phyloP scores from a whole-genome alignment of 225 moss, liverwort and hornwort species.

The Climacium dendroides region DNA sequence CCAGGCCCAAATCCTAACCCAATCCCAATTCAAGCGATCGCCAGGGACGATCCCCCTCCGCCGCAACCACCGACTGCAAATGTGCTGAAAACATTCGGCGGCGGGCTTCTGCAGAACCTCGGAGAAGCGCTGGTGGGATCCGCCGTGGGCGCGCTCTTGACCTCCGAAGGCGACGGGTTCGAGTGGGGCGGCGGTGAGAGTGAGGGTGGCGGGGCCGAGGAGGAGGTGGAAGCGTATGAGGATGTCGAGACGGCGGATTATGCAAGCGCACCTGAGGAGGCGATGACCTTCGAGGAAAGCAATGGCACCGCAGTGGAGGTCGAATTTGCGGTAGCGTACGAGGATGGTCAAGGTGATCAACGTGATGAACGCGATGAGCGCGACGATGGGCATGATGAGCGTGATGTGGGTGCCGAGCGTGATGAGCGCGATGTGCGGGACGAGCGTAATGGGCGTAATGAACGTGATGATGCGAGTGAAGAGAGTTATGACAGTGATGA shows the following conservation, averaged over 20 bases:
- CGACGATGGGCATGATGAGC: not conserved
- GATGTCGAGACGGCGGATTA: not conserved
- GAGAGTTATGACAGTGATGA: not conserved
- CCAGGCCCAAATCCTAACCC: not conserved
- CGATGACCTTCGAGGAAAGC: not conserved
- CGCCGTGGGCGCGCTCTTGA: not conserved
- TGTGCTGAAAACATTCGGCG: not conserved
- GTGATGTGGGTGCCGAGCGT: no score
- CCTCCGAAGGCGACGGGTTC: not conserved
- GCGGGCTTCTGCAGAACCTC: not conserved
- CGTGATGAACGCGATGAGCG: not conserved
- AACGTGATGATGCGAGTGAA: not conserved
- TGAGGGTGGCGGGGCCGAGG: not conserved
- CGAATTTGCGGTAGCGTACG: not conserved
- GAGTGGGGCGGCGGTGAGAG: not conserved
- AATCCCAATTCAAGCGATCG: not conserved
- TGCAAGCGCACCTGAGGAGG: not conserved
- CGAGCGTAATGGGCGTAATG: not conserved
- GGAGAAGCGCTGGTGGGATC: not conserved
- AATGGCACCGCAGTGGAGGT: not conserved
- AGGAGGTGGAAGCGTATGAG: not conserved
- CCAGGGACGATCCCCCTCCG: not conserved
- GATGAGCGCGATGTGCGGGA: not conserved
- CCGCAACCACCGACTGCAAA: not conserved
- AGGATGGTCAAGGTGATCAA: not conserved